These are phyloP conservation scores for Hypoxylon intermedium DNA, from an alignment of 495 filamentous ascomycete species.

Conservation along the genomic window DNA sequence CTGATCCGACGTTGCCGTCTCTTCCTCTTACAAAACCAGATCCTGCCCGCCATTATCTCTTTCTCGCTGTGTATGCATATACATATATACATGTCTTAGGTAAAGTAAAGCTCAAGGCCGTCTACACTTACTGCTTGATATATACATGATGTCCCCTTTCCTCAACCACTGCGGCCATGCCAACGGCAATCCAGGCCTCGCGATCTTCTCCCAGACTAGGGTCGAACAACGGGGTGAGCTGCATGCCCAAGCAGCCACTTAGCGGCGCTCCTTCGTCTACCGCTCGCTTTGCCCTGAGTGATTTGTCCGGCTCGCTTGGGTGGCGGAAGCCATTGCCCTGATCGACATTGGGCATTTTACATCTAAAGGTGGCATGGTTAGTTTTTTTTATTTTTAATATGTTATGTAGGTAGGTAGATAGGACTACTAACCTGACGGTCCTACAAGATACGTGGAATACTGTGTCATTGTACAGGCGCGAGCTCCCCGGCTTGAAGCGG, in stretches of 20 bases:
- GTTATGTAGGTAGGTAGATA: not conserved
- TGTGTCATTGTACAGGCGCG: slow-evolving; percentile 39
- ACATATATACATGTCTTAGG: not conserved
- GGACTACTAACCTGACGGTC: slow-evolving; percentile 60
- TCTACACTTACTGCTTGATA: slow-evolving; percentile 41
- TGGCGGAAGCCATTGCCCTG: slow-evolving; percentile 75
- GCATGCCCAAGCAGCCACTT: slow-evolving; percentile 82
- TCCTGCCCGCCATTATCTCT: not conserved
- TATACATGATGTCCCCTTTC: slow-evolving; percentile 51
- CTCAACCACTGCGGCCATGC: slow-evolving; percentile 52
- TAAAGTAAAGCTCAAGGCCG: not conserved
- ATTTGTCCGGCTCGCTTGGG: slow-evolving; percentile 72
- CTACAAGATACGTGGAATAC: slow-evolving; percentile 69
- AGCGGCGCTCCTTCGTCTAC: slow-evolving; percentile 77
- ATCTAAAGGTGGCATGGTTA: slow-evolving; percentile 55
- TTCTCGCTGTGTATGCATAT: not conserved
- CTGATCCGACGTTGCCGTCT: not conserved
- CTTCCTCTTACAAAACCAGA: not conserved
- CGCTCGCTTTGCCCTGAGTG: slow-evolving; percentile 70
- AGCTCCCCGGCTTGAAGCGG: slow-evolving; percentile 59
- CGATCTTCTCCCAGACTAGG: slow-evolving; percentile 37
- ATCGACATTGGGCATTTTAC: slow-evolving; percentile 84
- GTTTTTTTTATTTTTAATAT: not conserved
- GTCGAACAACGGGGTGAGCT: slow-evolving; percentile 71
- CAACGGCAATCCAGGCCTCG: slow-evolving; percentile 53